Conservation (phyloP, 2,329 filamentous ascomycete species). For the Trichoderma sp. region DNA sequence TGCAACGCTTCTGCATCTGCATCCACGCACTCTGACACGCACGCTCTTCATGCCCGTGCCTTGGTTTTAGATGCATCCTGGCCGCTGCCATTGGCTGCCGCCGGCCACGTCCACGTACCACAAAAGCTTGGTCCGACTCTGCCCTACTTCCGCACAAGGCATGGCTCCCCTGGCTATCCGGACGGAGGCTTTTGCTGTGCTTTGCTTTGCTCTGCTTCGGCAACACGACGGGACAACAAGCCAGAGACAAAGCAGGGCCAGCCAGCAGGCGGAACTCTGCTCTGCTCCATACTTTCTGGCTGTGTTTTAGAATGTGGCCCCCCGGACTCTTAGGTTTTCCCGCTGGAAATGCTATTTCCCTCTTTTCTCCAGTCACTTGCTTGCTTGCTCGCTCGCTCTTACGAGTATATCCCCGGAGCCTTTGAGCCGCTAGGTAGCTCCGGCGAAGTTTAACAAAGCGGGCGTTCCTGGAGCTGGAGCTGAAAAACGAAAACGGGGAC, state of each 20-base stretch:
- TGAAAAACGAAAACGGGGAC: not conserved
- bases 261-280: not conserved
- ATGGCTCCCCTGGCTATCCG: conserved; percentile 2
- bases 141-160: not conserved
- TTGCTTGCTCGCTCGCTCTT: not conserved
- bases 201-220: not conserved
- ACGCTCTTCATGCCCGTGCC: conserved; percentile 1
- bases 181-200: not conserved
- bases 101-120: not conserved
- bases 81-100: not conserved
- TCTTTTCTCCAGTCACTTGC: not conserved
- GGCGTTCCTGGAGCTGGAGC: conserved; percentile 14
- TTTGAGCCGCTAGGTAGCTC: conserved; percentile 9
- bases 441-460: conserved; percentile 13
- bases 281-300: not conserved
- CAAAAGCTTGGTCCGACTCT: not conserved
- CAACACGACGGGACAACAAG: not conserved
- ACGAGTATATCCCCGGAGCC: not conserved
- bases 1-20: not conserved
- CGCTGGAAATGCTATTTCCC: not conserved
- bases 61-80: not conserved
- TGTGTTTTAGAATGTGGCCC: not conserved
- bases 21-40: not conserved
- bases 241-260: not conserved
- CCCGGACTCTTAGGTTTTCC: not conserved